Percentiles rank a stretch among this genome's conserved stretches.
These are phyloP conservation scores for Hypoxylon sp. DNA, from an alignment of 2,329 filamentous ascomycete species.

Conservation along the genomic window DNA sequence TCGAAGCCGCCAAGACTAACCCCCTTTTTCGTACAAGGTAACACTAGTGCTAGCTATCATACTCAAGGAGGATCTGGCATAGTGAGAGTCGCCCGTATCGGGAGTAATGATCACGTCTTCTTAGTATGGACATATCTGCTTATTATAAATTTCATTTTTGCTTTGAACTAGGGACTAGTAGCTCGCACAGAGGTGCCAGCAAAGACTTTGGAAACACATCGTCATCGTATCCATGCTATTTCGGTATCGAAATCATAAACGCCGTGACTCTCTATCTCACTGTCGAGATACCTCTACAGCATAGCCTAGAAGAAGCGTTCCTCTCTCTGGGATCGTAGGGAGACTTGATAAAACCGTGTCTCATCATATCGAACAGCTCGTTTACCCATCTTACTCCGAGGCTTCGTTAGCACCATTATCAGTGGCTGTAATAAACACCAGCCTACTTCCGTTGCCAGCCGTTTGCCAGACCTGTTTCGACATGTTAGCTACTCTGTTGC, in stretches of 20 bases:
- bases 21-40: too few species aligned
- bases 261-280: conserved; percentile 22
- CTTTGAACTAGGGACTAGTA: conserved; percentile 1
- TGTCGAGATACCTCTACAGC: conserved; percentile 8
- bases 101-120: too few species aligned
- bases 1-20: too few species aligned
- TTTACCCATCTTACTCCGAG: conserved; percentile 19
- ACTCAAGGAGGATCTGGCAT: too few species aligned
- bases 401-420: conserved; percentile 40
- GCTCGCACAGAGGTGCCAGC: neutral
- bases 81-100: too few species aligned
- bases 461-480: conserved; percentile 77
- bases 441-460: conserved; percentile 71
- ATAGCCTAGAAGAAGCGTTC: neutral
- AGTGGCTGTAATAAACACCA: conserved; percentile 70
- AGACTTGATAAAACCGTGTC: too few species aligned
- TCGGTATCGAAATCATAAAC: conserved; percentile 23
- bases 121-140: too few species aligned
- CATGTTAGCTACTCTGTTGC: conserved; percentile 48
- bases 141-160: conserved; percentile 13
- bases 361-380: neutral
- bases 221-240: conserved; percentile 10
- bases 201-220: conserved; percentile 8
- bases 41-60: too few species aligned
- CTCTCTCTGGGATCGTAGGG: too few species aligned